Conservation (phyloP, 1,284 basidiomycete species). For the Ustilago shanxiensis region DNA sequence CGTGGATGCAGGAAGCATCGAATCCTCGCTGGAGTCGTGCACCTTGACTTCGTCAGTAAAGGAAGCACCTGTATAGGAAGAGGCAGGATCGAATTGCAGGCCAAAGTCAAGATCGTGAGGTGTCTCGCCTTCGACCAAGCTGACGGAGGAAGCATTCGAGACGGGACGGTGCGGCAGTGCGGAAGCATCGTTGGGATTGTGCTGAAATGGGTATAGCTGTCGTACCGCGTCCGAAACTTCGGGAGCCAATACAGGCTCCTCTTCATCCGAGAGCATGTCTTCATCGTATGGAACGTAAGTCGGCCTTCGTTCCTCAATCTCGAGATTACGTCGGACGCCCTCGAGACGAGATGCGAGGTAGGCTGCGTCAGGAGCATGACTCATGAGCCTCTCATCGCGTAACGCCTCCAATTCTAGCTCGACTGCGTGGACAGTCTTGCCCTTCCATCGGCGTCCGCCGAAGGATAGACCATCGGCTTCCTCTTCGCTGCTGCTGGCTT, state of each 20-base stretch:
- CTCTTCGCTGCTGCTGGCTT: conserved; percentile 36
- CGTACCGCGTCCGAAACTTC: conserved; percentile 29
- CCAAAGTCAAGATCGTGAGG: conserved; percentile 51
- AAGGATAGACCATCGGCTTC: conserved; percentile 50
- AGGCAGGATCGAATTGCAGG: conserved; percentile 24
- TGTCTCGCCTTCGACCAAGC: conserved; percentile 49
- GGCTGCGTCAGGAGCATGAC: conserved; percentile 61
- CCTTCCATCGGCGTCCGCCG: conserved; percentile 58
- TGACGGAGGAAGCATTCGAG: conserved; percentile 51
- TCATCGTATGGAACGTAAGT: conserved; percentile 53
- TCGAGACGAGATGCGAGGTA: conserved; percentile 64
- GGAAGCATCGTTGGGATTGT: conserved; percentile 4
- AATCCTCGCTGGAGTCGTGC: conserved; percentile 25
- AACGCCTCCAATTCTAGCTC: conserved; percentile 63
- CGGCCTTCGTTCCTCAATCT: conserved; percentile 49
- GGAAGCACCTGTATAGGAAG: conserved; percentile 8
- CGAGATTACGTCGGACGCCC: conserved; percentile 59
- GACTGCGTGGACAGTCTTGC: conserved; percentile 66
- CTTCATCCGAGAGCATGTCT: conserved; percentile 43
- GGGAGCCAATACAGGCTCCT: conserved; percentile 24
- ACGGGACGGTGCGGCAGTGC: conserved; percentile 45
- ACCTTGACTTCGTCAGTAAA: conserved; percentile 31
- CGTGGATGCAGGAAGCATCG: conserved; percentile 20
- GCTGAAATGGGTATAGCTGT: conserved; percentile 46
- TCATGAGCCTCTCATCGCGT: conserved; percentile 60